Conservation (phyloP, 306 rosid species). For the Aeschynomene evenia region DNA sequence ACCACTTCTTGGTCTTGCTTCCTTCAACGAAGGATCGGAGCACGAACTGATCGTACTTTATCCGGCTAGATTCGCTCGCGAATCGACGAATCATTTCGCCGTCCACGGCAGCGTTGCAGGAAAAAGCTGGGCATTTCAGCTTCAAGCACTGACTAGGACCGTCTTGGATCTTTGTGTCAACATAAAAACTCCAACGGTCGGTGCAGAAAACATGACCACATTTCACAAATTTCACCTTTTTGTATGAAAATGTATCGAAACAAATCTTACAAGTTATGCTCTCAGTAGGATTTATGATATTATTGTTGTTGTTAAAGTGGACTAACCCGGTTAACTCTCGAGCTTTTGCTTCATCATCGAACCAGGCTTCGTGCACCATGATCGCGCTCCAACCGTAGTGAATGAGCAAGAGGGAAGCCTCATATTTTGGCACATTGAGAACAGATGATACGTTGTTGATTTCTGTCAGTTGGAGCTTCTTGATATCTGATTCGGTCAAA, state of each 20-base stretch:
- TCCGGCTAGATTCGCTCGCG: neutral
- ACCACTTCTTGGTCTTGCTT: conserved; percentile 23
- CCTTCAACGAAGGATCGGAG: conserved; percentile 24
- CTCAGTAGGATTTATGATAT: no score
- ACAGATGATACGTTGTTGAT: neutral
- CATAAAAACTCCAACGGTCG: conserved; percentile 5
- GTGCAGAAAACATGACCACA: conserved; percentile 26
- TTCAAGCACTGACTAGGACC: neutral
- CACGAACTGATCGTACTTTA: neutral
- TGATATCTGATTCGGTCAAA: neutral
- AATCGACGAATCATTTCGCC: neutral
- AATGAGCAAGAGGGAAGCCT: neutral
- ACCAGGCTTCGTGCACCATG: conserved; percentile 4
- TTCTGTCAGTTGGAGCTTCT: neutral
- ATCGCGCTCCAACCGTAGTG: conserved; percentile 6
- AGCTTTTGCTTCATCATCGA: conserved; percentile 10
- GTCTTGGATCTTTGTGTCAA: neutral
- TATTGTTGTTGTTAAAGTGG: neutral
- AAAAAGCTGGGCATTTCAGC: conserved; percentile 1
- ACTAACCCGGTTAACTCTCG: neutral
- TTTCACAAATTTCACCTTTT: neutral
- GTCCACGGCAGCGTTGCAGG: conserved; percentile 9
- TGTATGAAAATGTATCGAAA: neutral
- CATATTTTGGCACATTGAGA: neutral
- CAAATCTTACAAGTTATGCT: neutral